phyloP scores from a whole-genome alignment of 1,284 basidiomycete genomes.

The Sphagnurus paluster region DNA sequence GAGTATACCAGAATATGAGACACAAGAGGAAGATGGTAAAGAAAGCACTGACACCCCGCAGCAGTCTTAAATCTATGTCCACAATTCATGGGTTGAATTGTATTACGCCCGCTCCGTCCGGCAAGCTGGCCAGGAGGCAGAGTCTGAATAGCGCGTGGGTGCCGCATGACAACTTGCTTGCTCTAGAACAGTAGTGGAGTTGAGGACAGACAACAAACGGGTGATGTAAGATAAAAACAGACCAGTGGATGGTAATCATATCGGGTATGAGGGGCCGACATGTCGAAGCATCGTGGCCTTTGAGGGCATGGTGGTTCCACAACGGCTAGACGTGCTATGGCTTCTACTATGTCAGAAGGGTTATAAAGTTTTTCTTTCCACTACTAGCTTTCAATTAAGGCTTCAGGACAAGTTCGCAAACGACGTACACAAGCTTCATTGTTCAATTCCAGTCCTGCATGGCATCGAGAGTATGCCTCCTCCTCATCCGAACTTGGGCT shows the following conservation, averaged over 20 bases:
- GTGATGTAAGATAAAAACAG: too few species aligned
- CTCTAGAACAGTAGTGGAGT: not conserved
- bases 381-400: slow-evolving; percentile 3
- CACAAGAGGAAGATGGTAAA: not conserved
- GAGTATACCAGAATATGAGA: not conserved
- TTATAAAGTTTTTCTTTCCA: too few species aligned
- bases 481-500: slow-evolving; percentile 22
- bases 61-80: slow-evolving; percentile 28
- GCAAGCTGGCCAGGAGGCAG: slow-evolving; percentile 3
- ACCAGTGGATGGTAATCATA: too few species aligned
- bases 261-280: too few species aligned
- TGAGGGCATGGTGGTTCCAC: too few species aligned
- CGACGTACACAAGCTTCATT: slow-evolving; percentile 24
- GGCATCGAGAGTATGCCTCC: slow-evolving; percentile 20
- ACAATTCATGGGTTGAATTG: slow-evolving; percentile 19
- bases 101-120: slow-evolving; percentile 3
- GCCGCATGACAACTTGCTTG: slow-evolving; percentile 4
- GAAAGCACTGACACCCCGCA: slow-evolving; percentile 26
- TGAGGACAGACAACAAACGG: too few species aligned
- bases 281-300: too few species aligned
- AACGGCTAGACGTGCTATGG: too few species aligned
- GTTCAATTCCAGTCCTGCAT: slow-evolving; percentile 26
- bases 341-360: too few species aligned
- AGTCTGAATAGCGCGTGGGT: slow-evolving; percentile 1
- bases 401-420: not conserved